Base-by-base conservation (phyloP, 176 grass and related monocot species). In the Phyllostachys edulis region DNA sequence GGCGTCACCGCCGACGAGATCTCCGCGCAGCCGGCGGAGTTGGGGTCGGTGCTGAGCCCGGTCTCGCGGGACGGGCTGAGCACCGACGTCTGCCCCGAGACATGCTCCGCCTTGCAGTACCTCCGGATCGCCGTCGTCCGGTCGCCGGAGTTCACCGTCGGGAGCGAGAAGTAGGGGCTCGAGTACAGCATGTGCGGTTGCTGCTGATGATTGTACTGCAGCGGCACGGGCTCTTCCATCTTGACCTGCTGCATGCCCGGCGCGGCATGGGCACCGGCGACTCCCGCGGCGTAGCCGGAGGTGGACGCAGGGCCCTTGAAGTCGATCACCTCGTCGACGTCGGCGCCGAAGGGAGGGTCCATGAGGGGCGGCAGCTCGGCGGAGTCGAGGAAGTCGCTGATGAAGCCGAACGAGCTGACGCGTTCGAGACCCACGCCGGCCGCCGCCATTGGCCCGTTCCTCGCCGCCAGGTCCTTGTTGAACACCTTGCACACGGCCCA, bases 401-500 rank as follows among this genome's bases (percentile, higher is more conserved):
- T 59, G 46, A 75, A 84, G 9, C 39, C 87, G 56, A 88, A 57
- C 23, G 84, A 91, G 17, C 82, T 61, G 6, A 88, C 77, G 20
- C 89, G 90, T 42, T 94, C 92, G 3, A 88, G 73, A 32, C 79
- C 86, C 27, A 70, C 82, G 20, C 38, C 54, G 12, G 47, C 46
- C 9, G 72, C 60, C 26, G 63, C 78, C 87, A 88, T 72, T 67
- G 89, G 69, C 62, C 36, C 76, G 38, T 79, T 77, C 69, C 29
- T 84, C 18, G 80, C 69, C 32, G 84, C 78, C 21, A 85, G 73
- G 23, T 82, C 83, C 85, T 98, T 98, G 82, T 98, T 89, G 88
- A 92, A 85, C 68, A 98, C 69, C 84, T 92, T 93, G 90, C 89
- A 90, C 37, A 98, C 96, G 6, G 89, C 96, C 96, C 96, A 95